These are phyloP conservation scores for Quercus tomentella DNA, from an alignment of 331 rosid species.

Conservation along the genomic window DNA sequence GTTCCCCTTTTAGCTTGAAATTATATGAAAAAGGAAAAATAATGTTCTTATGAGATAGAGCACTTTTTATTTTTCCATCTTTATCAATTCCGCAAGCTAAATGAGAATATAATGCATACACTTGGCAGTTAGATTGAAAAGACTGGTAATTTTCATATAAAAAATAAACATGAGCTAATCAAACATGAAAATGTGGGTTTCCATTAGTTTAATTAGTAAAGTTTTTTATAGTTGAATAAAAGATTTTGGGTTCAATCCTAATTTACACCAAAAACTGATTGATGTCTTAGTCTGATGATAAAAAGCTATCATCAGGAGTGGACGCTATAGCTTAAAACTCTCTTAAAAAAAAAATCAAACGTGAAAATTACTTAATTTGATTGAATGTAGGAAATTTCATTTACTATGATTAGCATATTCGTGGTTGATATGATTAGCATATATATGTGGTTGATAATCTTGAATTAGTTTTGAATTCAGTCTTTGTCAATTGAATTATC, in stretches of 20 bases:
- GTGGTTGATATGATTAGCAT: neutral
- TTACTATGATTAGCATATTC: neutral
- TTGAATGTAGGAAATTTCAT: neutral
- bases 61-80: too few species aligned
- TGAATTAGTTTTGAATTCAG: neutral
- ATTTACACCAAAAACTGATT: too few species aligned
- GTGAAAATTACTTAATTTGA: neutral
- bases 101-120: too few species aligned
- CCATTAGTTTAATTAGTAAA: too few species aligned
- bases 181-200: too few species aligned
- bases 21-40: neutral
- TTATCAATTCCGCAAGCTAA: too few species aligned
- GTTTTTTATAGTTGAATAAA: fast-evolving
- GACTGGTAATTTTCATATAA: too few species aligned
- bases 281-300: too few species aligned
- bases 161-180: too few species aligned
- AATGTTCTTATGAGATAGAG: too few species aligned
- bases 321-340: fast-evolving
- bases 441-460: neutral
- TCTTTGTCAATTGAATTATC: neutral
- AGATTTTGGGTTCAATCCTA: fast-evolving
- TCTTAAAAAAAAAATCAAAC: too few species aligned
- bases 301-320: fast-evolving
- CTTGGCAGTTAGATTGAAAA: too few species aligned
- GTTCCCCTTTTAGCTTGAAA: slow-evolving; percentile 33